Percentiles rank a stretch among this genome's conserved stretches.
Evolutionary conservation across 495 filamentous ascomycete genomes (phyloP).

Genomic region (Tuber brumale): DNA sequence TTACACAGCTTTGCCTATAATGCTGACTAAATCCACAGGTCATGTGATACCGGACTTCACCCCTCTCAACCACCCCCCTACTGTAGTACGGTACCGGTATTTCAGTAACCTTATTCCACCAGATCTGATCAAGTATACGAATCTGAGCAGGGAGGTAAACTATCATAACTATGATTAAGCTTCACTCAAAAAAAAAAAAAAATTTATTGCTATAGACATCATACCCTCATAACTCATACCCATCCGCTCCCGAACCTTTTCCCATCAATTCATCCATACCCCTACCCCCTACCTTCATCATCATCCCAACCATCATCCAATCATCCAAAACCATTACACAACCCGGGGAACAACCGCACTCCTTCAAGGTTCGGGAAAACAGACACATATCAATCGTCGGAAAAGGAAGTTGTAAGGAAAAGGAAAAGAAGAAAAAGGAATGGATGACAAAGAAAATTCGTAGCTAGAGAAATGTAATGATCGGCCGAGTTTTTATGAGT

Average conservation of each 20-base stretch:
- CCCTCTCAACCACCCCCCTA: no score
- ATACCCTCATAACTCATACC: neutral
- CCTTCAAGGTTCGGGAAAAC: constrained; percentile 1
- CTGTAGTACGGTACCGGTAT: no score
- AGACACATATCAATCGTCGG: constrained; percentile 1
- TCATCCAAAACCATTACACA: neutral
- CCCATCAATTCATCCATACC: neutral
- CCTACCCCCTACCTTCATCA: neutral
- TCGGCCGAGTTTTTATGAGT: neutral
- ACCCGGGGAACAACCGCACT: neutral
- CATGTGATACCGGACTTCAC: no score
- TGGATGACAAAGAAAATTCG: neutral
- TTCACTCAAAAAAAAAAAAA: neutral
- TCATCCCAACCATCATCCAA: neutral
- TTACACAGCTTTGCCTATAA: no score
- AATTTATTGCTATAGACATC: neutral
- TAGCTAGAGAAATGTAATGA: neutral
- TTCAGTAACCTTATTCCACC: no score
- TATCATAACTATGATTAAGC: no score
- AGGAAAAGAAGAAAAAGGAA: neutral
- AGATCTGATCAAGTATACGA: no score
- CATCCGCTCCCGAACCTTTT: neutral
- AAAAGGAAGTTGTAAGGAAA: neutral
- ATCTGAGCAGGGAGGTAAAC: no score
- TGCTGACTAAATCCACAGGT: no score